Evolutionary conservation across 352 stramenopile species (phyloP), one percentile per base, ranked within the genome.

Genomic region (Achlya hypogyna): DNA sequence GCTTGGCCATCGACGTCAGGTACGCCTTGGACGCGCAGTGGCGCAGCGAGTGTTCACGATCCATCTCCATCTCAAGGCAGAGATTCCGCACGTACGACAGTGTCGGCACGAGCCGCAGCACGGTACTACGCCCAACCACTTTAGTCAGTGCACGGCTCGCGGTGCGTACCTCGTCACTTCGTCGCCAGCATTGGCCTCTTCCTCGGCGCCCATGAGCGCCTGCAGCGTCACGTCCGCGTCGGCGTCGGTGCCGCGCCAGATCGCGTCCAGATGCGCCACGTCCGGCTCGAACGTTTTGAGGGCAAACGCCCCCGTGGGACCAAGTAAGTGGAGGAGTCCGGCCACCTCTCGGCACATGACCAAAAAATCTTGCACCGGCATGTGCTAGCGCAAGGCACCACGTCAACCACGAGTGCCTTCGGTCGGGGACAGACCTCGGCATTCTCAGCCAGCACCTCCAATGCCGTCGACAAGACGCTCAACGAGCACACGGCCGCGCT

Each of bases 341-440:
- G 32, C 14, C 0, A 28, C 29, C 22, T 64, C 54, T n/a, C 35
- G 18, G 32, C 22, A 35, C 54, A 64, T 64, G 31, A 25, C 31
- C 32, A 64, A 28, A 5, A 64, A 64, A 25, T 64, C 54, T n/a
- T 64, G 54, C 35, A 64, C 35, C 5, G 54, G 54, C 54, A 64
- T 64, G 1, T 64, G 38, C 38, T 45, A 45, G 6, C 38, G 38
- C 2, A 18, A 42, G 6, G 14, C 34, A 42, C 34, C 34, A 42
- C 14, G 34, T 14, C 6, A n/a, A n/a, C n/a, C 14, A 42, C 14
- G 34, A 14, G 6, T 42, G 6, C 34, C 6, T 42, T 6, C 34
- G 34, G 14, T 42, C 14, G 2, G n/a, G n/a, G 38, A 45, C 38
- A 45, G 12, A 45, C 54, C 1, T 35, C n/a, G 20, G 54, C 32